Evolutionary conservation across 345 rosid genomes (phyloP), one percentile per base, ranked within the genome.

Genomic region (Citrus hindsii): DNA sequence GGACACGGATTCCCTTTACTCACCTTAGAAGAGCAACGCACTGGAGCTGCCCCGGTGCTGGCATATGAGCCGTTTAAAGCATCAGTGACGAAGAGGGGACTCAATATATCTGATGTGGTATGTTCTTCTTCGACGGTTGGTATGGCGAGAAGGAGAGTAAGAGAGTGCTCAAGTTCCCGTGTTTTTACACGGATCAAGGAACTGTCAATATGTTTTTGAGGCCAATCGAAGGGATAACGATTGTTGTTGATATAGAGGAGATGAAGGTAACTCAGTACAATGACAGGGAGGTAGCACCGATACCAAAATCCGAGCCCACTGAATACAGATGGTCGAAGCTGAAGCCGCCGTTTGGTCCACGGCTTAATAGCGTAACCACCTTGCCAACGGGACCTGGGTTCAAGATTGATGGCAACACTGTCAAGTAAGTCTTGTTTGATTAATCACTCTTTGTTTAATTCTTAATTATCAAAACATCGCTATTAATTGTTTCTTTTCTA

Each of bases 251-350:
- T 66, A 73, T 58, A 7, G 81, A 83, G 48, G 81, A 77, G 13
- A 68, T 74, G 79, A 80, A 74, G 37, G 66, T 80, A 12, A 19
- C 61, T 9, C 68, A 74, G 13, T 83, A 83, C 16, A 60, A 19
- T 16, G 86, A 83, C 37, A 74, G 30, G 46, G 21, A 8, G 21
- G 67, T 8, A 24, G n/a, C 55, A 63, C 70, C 86, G 9, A 24
- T 80, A 30, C 79, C 86, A 2, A 83, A 70, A 56, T 27, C 77
- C 18, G 81, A 83, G 18, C 83, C 79, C 37, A 77, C 86, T 1
- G 86, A 80, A 7, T 80, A 80, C 9, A 72, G 79, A 59, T 67
- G 61, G 6, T 77, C 71, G 0, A 13, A 77, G 48, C 74, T 55
- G 71, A 77, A 70, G 61, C 69, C 74, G 30, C 82, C 86, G 37